A percentile compares a stretch with the other conserved stretches of the same genome.
Evolutionary conservation across 2,329 filamentous ascomycete genomes (phyloP).

Genomic region (Ceratocystis papillata): DNA sequence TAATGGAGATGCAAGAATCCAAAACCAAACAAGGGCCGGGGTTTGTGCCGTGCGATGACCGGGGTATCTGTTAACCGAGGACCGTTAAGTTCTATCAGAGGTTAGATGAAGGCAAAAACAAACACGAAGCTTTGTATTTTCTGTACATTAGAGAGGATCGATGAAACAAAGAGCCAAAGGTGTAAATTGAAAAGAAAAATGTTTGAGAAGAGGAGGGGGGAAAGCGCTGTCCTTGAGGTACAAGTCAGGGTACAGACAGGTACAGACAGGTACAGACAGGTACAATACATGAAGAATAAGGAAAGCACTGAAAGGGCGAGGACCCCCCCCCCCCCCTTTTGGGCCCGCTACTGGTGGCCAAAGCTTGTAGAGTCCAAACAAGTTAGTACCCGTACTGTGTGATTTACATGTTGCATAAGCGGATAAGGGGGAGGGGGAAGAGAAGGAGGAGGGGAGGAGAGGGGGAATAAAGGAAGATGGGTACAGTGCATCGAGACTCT

Average conservation of each 20-base stretch:
- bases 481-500: neutral
- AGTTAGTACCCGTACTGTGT: slow-evolving; percentile 4
- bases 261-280: neutral
- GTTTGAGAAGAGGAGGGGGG: neutral
- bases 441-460: neutral
- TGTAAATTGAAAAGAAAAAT: neutral
- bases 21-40: too few relatives aligned
- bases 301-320: neutral
- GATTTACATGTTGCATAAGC: slow-evolving; percentile 13
- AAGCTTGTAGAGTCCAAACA: slow-evolving; percentile 12
- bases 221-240: neutral
- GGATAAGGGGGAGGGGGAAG: neutral
- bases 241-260: neutral
- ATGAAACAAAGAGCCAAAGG: neutral
- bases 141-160: neutral
- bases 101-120: neutral
- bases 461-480: neutral
- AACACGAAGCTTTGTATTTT: neutral
- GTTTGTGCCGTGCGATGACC: too few relatives aligned
- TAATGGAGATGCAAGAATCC: too few relatives aligned
- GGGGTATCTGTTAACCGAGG: too few relatives aligned
- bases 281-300: neutral
- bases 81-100: neutral
- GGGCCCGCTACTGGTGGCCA: neutral
- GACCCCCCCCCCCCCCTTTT: neutral